phyloP scores from a whole-genome alignment of 1,284 basidiomycete genomes.

The Hymenochaete sp. region DNA sequence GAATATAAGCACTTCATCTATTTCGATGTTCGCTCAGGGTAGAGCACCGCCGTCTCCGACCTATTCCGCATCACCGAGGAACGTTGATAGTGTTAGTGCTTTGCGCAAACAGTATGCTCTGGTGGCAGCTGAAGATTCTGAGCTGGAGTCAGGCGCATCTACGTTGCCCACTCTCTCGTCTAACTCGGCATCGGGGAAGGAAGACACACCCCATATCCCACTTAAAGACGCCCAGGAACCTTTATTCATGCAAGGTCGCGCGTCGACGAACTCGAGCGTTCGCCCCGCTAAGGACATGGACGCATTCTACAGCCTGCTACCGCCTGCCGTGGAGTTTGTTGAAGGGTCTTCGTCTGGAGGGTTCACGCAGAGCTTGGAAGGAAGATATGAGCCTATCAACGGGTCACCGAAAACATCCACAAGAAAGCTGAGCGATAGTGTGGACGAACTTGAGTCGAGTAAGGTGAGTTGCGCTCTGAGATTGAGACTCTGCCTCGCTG shows the following conservation, averaged over 20 bases:
- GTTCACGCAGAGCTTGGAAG: slow-evolving; percentile 46
- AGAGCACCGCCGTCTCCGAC: slow-evolving; percentile 5
- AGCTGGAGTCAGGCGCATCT: too few species aligned
- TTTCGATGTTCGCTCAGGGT: slow-evolving; percentile 3
- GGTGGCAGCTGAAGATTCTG: too few species aligned
- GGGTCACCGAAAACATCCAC: slow-evolving; percentile 30
- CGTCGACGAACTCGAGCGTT: slow-evolving; percentile 43
- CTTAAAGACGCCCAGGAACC: not conserved
- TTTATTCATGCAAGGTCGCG: too few species aligned
- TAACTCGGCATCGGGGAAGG: too few species aligned
- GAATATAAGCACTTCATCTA: too few species aligned
- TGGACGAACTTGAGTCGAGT: too few species aligned
- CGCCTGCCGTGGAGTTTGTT: slow-evolving; percentile 68
- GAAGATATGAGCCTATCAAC: slow-evolving; percentile 74
- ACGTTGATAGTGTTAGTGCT: too few species aligned
- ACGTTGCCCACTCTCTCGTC: too few species aligned
- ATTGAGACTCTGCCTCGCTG: too few species aligned
- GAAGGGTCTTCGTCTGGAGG: slow-evolving; percentile 71
- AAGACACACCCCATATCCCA: not conserved
- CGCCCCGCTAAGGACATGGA: slow-evolving; percentile 62
- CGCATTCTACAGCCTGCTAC: slow-evolving; percentile 63
- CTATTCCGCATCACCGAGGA: slow-evolving; percentile 1
- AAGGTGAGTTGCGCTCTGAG: not conserved
- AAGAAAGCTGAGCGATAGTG: slow-evolving; percentile 1
- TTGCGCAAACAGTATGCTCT: too few species aligned